Evolutionary conservation across 1,284 basidiomycete species (phyloP).

Genomic region (Pseudozyma sp.): DNA sequence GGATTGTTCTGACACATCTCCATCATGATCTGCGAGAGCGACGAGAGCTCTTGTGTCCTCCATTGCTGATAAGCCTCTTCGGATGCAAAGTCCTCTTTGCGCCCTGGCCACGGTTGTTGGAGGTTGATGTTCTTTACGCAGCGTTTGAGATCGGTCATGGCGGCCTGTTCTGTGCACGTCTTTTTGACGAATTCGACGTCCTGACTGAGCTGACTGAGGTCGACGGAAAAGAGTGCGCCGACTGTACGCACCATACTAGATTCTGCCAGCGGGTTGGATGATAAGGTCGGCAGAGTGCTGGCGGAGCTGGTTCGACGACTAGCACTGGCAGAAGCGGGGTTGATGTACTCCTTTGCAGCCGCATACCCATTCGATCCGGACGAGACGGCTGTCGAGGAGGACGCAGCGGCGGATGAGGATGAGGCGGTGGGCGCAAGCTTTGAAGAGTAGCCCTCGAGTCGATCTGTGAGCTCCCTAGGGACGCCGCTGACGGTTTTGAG

Average conservation of each 20-base stretch:
- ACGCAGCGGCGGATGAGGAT: slow-evolving; percentile 2
- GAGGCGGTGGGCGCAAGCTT: slow-evolving; percentile 73
- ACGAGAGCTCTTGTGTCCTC: slow-evolving; percentile 83
- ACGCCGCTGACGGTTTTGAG: slow-evolving; percentile 70
- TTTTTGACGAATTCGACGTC: slow-evolving; percentile 80
- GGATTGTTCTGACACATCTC: slow-evolving; percentile 88
- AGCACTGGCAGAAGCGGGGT: slow-evolving; percentile 18
- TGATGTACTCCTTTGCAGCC: slow-evolving; percentile 26
- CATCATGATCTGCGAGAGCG: slow-evolving; percentile 87
- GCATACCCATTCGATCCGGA: slow-evolving; percentile 27
- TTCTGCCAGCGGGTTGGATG: slow-evolving; percentile 31
- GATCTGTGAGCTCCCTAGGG: slow-evolving; percentile 81
- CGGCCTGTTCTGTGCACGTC: slow-evolving; percentile 76
- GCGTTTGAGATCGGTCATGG: slow-evolving; percentile 73
- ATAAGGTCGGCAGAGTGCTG: slow-evolving; percentile 20
- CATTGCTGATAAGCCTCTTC: slow-evolving; percentile 82
- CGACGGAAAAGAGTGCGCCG: slow-evolving; percentile 79
- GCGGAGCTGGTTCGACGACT: slow-evolving; percentile 48
- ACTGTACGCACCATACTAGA: slow-evolving; percentile 72
- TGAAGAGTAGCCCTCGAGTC: slow-evolving; percentile 83
- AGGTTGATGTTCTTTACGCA: slow-evolving; percentile 91
- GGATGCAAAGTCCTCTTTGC: slow-evolving; percentile 86
- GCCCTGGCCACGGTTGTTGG: slow-evolving; percentile 83
- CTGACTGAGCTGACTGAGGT: slow-evolving; percentile 76
- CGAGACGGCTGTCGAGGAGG: slow-evolving; percentile 12